Conservation (phyloP, 768 basidiomycete species). For the Lactarius evosmus region DNA sequence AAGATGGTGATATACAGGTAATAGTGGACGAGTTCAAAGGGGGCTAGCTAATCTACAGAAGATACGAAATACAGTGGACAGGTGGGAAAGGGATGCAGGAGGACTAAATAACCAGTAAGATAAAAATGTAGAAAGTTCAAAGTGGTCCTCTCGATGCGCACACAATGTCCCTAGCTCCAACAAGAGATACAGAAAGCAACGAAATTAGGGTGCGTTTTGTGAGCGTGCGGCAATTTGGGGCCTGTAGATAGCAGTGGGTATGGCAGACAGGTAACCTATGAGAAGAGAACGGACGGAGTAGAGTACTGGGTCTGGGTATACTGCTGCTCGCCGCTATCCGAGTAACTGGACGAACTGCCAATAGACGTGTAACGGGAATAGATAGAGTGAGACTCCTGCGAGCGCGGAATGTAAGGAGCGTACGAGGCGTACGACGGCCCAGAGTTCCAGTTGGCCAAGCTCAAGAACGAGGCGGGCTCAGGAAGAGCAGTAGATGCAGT, state of each 20-base stretch:
- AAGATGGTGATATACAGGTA: slow-evolving; percentile 25
- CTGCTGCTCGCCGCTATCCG: slow-evolving; percentile 14
- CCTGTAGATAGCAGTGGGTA: slow-evolving; percentile 19
- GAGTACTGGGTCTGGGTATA: slow-evolving; percentile 26
- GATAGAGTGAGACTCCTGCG: slow-evolving; percentile 1
- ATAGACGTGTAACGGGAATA: slow-evolving; percentile 20
- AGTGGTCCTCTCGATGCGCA: slow-evolving; percentile 17
- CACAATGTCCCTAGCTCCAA: slow-evolving; percentile 24
- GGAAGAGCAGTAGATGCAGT: slow-evolving; percentile 29
- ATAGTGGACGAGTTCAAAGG: slow-evolving; percentile 1
- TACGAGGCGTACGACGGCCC: slow-evolving; percentile 14
- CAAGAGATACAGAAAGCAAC: slow-evolving; percentile 21
- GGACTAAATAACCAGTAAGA: slow-evolving; percentile 22
- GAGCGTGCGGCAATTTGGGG: not conserved
- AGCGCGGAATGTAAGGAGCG: slow-evolving; percentile 19
- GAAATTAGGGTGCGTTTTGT: slow-evolving; percentile 17
- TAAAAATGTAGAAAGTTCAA: slow-evolving; percentile 15
- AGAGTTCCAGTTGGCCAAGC: slow-evolving; percentile 15
- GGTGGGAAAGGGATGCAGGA: not conserved
- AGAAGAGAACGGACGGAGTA: slow-evolving; percentile 27
- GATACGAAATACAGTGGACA: slow-evolving; percentile 23
- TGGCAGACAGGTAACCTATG: slow-evolving; percentile 9
- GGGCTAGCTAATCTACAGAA: slow-evolving; percentile 23
- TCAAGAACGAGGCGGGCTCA: slow-evolving; percentile 30
- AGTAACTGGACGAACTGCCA: slow-evolving; percentile 9